Evolutionary conservation across 2,329 filamentous ascomycete species (phyloP), one percentile per base, ranked within the genome.

Genomic region (Bipolaris oryzae): DNA sequence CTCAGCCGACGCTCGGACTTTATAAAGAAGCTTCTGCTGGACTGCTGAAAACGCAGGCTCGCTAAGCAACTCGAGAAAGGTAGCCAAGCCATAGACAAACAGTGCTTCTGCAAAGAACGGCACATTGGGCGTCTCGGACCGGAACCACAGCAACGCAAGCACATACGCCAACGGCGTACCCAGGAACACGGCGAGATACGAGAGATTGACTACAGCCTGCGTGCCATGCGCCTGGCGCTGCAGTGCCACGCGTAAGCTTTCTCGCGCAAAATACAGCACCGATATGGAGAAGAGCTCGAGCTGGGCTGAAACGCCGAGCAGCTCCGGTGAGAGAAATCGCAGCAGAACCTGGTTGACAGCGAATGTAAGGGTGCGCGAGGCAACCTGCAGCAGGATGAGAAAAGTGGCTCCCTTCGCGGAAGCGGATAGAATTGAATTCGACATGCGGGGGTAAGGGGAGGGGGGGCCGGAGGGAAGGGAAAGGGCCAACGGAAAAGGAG

Each of bases 211-310:
- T 41, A 94, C 88, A 2, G 90, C 87, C 75, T 98, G 94, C 10
- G 84, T 74, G 47, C 76, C 75, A 61, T 80, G 74, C 7, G 79
- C 75, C 62, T 93, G 90, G 49, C 95, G 85, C 77, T 98, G 94
- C 34, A 96, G 86, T 23, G 94, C 92, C n/a, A 96, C 89, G 15
- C 95, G 89, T 46, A 98, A 80, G 69, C 90, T 94, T 77, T 99
- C 95, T 37, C 95, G 85, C 0, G 95, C 90, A 71, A 99, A 98
- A 76, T 96, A 97, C 0, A 99, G 83, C n/a, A 96, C 88, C 0
- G 92, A 92, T 42, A 96, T 89, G 57, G 94, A 93, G 75, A 93
- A 97, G 0, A 98, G 87, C 69, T 99, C 95, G 3, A 99, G 84
- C 75, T 97, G 95, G 0, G 93, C 89, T 1, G 93, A 89, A 5